phyloP scores from a whole-genome alignment of 345 rosid genomes.

The Hypericum perforatum region DNA sequence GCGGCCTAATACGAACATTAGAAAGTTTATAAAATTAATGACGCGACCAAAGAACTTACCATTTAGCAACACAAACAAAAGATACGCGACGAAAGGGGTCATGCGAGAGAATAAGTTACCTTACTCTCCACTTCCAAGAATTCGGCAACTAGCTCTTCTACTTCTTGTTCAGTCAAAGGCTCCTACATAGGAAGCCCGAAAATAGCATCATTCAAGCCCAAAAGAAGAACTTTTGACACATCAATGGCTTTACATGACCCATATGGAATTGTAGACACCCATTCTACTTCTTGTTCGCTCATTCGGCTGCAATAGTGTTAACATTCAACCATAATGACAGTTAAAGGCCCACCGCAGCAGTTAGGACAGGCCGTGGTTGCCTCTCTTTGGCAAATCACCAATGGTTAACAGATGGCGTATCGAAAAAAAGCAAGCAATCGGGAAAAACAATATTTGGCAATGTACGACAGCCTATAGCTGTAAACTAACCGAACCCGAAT shows the following conservation, averaged over 20 bases:
- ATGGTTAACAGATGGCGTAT: no score
- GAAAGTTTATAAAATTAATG: constrained; percentile 17
- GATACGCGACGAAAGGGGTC: no score
- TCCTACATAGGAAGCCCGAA: constrained; percentile 32
- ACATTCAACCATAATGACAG: no score
- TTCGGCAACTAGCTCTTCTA: constrained; percentile 74
- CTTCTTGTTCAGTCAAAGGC: constrained; percentile 81
- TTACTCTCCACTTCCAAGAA: constrained; percentile 82
- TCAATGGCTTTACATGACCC: neutral
- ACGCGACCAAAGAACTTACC: constrained; percentile 5
- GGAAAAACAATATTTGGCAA: neutral
- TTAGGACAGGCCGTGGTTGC: no score
- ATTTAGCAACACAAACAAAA: neutral
- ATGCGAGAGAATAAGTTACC: constrained; percentile 36
- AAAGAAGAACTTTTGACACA: neutral
- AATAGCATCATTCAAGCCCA: constrained; percentile 1
- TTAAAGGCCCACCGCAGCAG: no score
- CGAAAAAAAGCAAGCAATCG: no score
- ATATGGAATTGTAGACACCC: neutral
- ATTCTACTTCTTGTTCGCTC: neutral
- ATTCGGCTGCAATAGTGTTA: no score
- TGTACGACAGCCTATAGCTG: neutral
- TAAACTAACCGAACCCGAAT: no score
- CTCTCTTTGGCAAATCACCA: no score
- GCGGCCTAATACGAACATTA: constrained; percentile 69